phyloP scores from a whole-genome alignment of 495 filamentous ascomycete species.

The Daldinia loculata region DNA sequence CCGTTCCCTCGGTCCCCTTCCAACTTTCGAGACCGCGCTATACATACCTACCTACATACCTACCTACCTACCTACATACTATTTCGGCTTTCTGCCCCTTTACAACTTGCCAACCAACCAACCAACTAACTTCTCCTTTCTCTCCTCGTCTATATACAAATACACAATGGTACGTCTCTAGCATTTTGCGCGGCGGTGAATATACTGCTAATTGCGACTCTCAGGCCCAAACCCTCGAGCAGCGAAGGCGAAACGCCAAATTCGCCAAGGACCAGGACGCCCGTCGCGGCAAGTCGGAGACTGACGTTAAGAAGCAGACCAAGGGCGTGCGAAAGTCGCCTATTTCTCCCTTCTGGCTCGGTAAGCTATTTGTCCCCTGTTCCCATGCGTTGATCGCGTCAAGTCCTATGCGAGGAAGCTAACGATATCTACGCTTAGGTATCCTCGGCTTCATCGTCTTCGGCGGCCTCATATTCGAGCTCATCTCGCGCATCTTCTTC shows the following conservation, averaged over 20 bases:
- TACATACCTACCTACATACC: too few relatives aligned
- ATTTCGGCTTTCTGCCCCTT: background rate
- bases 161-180: slow-evolving; percentile 31
- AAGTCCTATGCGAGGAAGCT: background rate
- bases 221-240: slow-evolving; percentile 93
- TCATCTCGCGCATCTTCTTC: slow-evolving; percentile 79
- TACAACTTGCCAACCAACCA: background rate
- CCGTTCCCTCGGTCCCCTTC: background rate
- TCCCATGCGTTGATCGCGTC: background rate
- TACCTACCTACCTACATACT: background rate
- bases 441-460: slow-evolving; percentile 83
- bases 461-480: slow-evolving; percentile 84
- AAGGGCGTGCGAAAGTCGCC: slow-evolving; percentile 74
- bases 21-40: background rate
- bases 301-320: slow-evolving; percentile 70
- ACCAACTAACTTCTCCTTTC: background rate
- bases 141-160: slow-evolving; percentile 1
- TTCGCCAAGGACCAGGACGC: slow-evolving; percentile 81
- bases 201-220: slow-evolving; percentile 1
- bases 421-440: slow-evolving; percentile 53
- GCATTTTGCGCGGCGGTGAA: background rate
- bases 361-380: slow-evolving; percentile 61
- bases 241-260: slow-evolving; percentile 86
- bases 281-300: slow-evolving; percentile 83
- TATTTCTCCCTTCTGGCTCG: slow-evolving; percentile 81